Evolutionary conservation across 1,284 basidiomycete species (phyloP).

Genomic region (Neonothopanus nambi): DNA sequence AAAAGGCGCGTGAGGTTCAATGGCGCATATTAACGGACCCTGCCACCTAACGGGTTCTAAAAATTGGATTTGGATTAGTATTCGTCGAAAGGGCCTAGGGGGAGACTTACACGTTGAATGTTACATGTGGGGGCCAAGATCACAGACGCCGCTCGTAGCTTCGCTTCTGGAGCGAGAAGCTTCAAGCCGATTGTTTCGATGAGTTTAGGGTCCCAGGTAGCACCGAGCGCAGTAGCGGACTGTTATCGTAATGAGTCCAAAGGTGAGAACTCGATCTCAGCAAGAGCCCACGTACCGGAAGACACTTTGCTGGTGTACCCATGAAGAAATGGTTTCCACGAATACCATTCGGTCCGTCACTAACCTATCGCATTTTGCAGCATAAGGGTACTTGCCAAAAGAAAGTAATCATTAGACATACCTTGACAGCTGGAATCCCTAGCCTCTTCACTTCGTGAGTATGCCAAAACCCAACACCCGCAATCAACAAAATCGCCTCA

Average conservation of each 20-base stretch:
- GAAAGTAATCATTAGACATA: constrained; percentile 24
- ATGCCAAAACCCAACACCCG: constrained; percentile 78
- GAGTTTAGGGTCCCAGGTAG: constrained; percentile 73
- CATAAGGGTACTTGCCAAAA: too few species aligned
- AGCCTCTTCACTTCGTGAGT: constrained; percentile 65
- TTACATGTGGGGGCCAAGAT: constrained; percentile 80
- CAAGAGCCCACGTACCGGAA: constrained; percentile 40
- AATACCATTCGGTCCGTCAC: constrained; percentile 72
- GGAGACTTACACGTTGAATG: constrained; percentile 60
- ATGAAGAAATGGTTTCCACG: constrained; percentile 66
- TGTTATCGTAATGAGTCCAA: constrained; percentile 14
- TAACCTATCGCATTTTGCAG: constrained; percentile 43
- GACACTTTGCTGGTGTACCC: constrained; percentile 62
- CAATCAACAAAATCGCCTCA: constrained; percentile 68
- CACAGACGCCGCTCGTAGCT: constrained; percentile 65
- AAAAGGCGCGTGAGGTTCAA: not conserved
- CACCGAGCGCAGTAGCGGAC: constrained; percentile 70
- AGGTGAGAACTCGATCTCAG: not conserved
- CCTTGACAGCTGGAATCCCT: constrained; percentile 72
- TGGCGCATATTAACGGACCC: constrained; percentile 41
- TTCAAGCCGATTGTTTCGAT: constrained; percentile 61
- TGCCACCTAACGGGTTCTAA: constrained; percentile 70
- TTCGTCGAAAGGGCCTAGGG: not conserved
- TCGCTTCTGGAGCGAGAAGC: constrained; percentile 72
- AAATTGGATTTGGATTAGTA: constrained; percentile 10